Evolutionary conservation across 2,329 filamentous ascomycete species (phyloP), one percentile per base, ranked within the genome.

Genomic region (Keithomyces neogunnii): DNA sequence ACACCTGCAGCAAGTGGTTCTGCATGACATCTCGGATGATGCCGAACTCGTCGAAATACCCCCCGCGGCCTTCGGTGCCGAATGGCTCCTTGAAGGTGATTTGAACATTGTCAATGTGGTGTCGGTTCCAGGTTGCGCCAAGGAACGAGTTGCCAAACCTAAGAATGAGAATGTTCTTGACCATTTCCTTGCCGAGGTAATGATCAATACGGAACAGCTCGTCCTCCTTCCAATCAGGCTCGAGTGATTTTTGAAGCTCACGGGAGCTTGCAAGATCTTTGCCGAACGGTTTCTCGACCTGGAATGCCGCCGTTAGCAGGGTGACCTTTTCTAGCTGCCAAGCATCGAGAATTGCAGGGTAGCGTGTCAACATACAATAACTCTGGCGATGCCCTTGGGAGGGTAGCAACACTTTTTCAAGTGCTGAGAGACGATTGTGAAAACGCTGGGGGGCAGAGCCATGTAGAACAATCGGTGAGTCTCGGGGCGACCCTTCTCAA

Each of bases 21-120:
- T 99, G 93, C 93, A 99, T 97, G 60, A 99, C 93, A 76, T 99
- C 95, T 67, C 95, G 90, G 64, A 99, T 90, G 70, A 99, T 99
- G 66, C 93, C 95, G 63, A 99, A 99, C 74, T 99, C 93, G 67
- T 99, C 95, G 67, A 99, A 99, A 77, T 99, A 99, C 51, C 93
- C 93, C 57, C 95, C 93, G 66, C 93, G 88, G 50, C 93, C 95
- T 70, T 99, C 93, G 28, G 93, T 99, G 61, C 93, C 95, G 65
- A 99, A 99, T 6, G 93, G 93, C 76, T 99, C 93, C 78, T 99
- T 99, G 81, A 99, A 99, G 46, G 93, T 89, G 67, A 99, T 97
- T 76, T 97, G 93, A 47, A 99, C 87, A 64, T 96, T 99, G 75
- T 97, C 93, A 74, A 99, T 99, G 78, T 97, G 92, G 71, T 96